Evolutionary conservation across 306 rosid species (phyloP).

Genomic region (Fragaria nilgerrensis): DNA sequence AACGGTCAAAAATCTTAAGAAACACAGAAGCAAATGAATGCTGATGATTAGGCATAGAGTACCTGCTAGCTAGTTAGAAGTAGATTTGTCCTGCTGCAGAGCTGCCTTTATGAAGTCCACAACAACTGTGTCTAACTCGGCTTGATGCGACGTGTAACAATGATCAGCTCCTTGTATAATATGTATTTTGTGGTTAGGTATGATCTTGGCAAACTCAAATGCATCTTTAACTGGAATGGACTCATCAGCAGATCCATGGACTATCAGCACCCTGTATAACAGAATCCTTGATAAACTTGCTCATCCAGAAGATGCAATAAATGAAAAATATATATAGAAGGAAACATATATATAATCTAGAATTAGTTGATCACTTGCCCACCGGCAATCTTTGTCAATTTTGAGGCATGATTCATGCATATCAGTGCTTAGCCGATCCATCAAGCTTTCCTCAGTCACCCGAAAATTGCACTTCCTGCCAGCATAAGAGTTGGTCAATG

Average conservation of each 20-base stretch:
- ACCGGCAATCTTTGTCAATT: constrained; percentile 70
- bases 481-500: not conserved
- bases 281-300: not conserved
- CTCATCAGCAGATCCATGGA: constrained; percentile 7
- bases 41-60: not conserved
- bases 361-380: not conserved
- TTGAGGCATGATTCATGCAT: constrained; percentile 60
- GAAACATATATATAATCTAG: not conserved
- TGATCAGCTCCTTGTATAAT: not conserved
- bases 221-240: not conserved
- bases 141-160: not conserved
- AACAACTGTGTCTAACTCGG: not conserved
- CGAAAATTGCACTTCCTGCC: constrained; percentile 41
- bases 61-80: not conserved
- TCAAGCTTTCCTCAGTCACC: constrained; percentile 62
- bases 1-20: not conserved
- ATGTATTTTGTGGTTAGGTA: constrained; percentile 4
- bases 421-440: constrained; percentile 51
- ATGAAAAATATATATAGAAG: not conserved
- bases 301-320: not conserved
- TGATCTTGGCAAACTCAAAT: constrained; percentile 6
- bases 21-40: not conserved
- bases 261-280: not conserved
- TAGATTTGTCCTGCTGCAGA: constrained; percentile 1
- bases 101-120: not conserved